phyloP scores from a whole-genome alignment of 2,329 filamentous ascomycete species.

The Stagonosporopsis tanaceti region DNA sequence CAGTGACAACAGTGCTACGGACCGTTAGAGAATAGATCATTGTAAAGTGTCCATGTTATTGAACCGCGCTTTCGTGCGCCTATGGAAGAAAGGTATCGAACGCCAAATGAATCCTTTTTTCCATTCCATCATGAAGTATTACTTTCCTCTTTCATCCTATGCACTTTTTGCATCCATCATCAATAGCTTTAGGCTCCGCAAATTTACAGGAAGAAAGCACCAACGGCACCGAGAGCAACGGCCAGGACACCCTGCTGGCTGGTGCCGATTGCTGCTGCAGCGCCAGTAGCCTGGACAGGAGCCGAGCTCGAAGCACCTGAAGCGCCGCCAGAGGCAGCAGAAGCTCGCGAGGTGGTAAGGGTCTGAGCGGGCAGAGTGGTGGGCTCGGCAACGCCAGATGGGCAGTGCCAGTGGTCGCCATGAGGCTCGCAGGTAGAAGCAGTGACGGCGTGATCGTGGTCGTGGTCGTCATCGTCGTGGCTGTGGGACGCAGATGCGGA shows the following conservation, averaged over 20 bases:
- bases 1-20: neutral
- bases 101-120: neutral
- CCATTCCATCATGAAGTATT: neutral
- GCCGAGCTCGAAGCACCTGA: constrained; percentile 16
- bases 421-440: constrained; percentile 39
- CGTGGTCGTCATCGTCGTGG: constrained; percentile 25
- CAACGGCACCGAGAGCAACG: constrained; percentile 16
- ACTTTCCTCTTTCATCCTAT: neutral
- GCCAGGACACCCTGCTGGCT: constrained; percentile 11
- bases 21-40: neutral
- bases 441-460: constrained; percentile 35
- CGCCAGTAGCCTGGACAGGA: constrained; percentile 15
- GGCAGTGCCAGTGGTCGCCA: constrained; percentile 40
- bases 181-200: too few species aligned
- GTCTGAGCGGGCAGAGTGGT: constrained; percentile 27
- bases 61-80: neutral
- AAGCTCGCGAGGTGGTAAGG: constrained; percentile 6
- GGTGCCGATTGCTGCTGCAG: constrained; percentile 5
- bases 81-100: neutral
- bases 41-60: neutral
- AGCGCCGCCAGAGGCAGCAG: constrained; percentile 7
- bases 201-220: constrained; percentile 21
- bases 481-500: constrained; percentile 20
- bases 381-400: constrained; percentile 36
- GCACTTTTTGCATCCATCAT: neutral